Evolutionary conservation across 1,284 basidiomycete genomes (phyloP), one percentile per base, ranked within the genome.

Genomic region (Ceratobasidium sp.): DNA sequence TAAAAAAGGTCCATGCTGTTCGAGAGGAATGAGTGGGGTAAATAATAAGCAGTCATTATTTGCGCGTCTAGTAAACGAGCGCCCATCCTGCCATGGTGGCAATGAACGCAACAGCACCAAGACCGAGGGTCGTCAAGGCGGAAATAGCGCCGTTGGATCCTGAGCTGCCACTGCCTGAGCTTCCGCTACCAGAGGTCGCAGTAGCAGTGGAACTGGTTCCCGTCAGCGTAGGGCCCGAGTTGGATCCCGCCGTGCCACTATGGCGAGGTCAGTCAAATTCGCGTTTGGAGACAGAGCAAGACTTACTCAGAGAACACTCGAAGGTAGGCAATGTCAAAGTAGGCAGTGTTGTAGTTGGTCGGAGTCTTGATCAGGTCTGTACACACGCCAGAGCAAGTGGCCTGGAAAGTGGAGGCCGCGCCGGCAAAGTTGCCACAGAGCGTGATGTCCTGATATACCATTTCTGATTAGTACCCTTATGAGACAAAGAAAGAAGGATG

Each of bases 401-500:
- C 38, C 29, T 71, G 40, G 57, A 74, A 74, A 8, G 72, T 70
- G 25, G 32, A 20, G 1, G 73, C 15, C 13, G 47, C 57, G 6
- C 72, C 73, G 2, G 73, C 73, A 43, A 70, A 74, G 60, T 72
- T 70, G 10, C 73, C 73, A 42, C 73, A 74, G 31, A 74, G 64
- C 34, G 71, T 72, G 29, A 72, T 74, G 27, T 73, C 73, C 73
- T 73, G 40, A 29, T 12, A 15, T 47, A 47, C n/a, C n/a, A n/a
- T 12, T 22, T 22, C 8, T 22, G 7, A 22, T 10, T 47, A 12
- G 45, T 6, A 47, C n/a, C n/a, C 22, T 15, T 6, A 47, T 47
- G 7, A 10, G n/a, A 47, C 10, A 8, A 20, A 47, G 10, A 6
- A 47, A 47, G 22, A 47, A 10, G 10, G 10, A 7, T 38, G n/a